These are phyloP conservation scores for Lepiota venenata DNA, from an alignment of 768 basidiomycete species.

Conservation along the genomic window DNA sequence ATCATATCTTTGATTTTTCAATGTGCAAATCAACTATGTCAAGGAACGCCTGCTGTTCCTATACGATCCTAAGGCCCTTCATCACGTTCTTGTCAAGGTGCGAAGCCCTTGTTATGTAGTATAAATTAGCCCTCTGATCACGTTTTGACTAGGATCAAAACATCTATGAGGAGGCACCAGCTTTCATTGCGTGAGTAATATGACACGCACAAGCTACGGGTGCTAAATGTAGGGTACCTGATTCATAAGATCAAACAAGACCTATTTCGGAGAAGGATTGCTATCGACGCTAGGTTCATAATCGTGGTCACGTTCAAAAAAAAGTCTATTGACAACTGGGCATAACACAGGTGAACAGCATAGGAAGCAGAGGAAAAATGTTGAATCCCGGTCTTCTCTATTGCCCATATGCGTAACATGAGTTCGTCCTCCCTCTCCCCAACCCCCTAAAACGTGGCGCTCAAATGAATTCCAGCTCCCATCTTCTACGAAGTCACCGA, in stretches of 20 bases:
- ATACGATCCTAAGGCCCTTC: conserved; percentile 41
- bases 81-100: conserved; percentile 31
- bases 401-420: conserved; percentile 35
- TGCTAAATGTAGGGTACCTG: not conserved
- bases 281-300: conserved; percentile 20
- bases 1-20: no score
- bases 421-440: conserved; percentile 11
- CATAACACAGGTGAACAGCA: conserved; percentile 35
- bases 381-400: conserved; percentile 43
- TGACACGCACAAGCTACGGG: no score
- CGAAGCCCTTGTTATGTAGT: not conserved
- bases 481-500: conserved; percentile 29
- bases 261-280: conserved; percentile 22
- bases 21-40: not conserved
- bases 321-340: not conserved
- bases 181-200: conserved; percentile 23
- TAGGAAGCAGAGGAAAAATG: conserved; percentile 39
- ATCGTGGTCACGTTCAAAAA: not conserved
- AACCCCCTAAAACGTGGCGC: not conserved
- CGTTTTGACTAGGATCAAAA: conserved; percentile 32
- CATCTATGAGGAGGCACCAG: conserved; percentile 24
- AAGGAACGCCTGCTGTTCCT: conserved; percentile 34
- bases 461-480: conserved; percentile 23
- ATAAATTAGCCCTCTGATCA: conserved; percentile 2
- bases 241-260: conserved; percentile 9